Conservation (phyloP, 306 rosid genomes). For the Sicyos edulis region DNA sequence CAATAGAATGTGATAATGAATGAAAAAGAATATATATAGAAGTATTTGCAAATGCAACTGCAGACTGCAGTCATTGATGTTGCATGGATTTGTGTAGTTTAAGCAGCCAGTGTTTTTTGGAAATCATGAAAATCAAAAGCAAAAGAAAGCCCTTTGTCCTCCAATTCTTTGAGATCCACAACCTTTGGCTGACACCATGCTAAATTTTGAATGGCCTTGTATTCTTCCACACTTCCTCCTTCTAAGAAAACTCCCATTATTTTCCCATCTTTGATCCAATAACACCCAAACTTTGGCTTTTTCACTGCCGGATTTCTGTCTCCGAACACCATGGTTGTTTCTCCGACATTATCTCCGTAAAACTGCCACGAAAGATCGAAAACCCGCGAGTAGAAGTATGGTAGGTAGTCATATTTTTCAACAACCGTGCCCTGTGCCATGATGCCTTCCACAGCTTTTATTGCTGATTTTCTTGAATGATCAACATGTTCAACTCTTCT, state of each 20-base stretch:
- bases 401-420: constrained; percentile 32
- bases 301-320: constrained; percentile 14
- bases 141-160: constrained; percentile 29
- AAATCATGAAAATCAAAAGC: constrained; percentile 13
- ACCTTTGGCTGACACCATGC: constrained; percentile 31
- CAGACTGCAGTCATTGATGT: neutral
- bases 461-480: constrained; percentile 43
- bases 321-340: constrained; percentile 28
- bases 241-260: constrained; percentile 40
- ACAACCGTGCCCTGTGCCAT: constrained; percentile 21
- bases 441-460: constrained; percentile 35
- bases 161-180: constrained; percentile 18
- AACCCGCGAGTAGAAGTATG: constrained; percentile 33
- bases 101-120: neutral
- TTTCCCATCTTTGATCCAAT: constrained; percentile 35
- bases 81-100: neutral
- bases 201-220: constrained; percentile 30
- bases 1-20: neutral
- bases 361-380: constrained; percentile 42
- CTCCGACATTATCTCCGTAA: constrained; percentile 42
- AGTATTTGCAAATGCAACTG: constrained; percentile 1
- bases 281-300: constrained; percentile 38
- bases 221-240: constrained; percentile 42
- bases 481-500: constrained; percentile 46
- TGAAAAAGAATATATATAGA: neutral